Evolutionary conservation across 805 yeast genomes (phyloP).

Genomic region (Myxozyma nipponensis): DNA sequence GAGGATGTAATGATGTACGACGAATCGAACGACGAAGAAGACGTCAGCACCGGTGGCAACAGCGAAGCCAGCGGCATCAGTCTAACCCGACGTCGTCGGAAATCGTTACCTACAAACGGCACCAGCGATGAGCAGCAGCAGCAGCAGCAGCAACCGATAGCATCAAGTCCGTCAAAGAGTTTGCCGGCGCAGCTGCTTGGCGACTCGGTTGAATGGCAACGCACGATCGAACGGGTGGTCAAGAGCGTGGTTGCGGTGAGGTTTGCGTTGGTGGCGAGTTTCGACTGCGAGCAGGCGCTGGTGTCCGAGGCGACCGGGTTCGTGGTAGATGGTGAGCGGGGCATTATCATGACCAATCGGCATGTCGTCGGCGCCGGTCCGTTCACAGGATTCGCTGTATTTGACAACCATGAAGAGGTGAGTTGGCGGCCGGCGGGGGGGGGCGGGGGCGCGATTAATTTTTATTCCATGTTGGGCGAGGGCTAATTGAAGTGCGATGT

Average conservation of each 20-base stretch:
- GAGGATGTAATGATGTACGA: background rate
- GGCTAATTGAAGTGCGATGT: constrained; percentile 18
- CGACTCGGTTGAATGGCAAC: constrained; percentile 56
- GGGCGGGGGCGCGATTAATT: constrained; percentile 77
- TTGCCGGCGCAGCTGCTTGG: constrained; percentile 2
- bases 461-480: constrained; percentile 1
- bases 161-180: background rate
- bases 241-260: constrained; percentile 84
- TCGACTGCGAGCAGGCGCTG: constrained; percentile 77
- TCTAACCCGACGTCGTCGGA: background rate
- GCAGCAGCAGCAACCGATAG: background rate
- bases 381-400: constrained; percentile 83
- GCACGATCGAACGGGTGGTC: constrained; percentile 75
- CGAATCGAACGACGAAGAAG: background rate
- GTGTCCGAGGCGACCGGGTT: constrained; percentile 95
- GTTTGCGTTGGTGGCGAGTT: constrained; percentile 78
- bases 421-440: too few relatives aligned
- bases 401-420: constrained; percentile 92
- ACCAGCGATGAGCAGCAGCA: background rate
- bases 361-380: constrained; percentile 97
- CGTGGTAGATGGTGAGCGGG: constrained; percentile 77
- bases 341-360: constrained; percentile 82
- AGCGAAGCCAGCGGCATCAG: background rate
- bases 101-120: background rate
- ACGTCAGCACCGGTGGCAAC: too few relatives aligned